Percentiles rank a stretch among this genome's conserved stretches.
phyloP scores from a whole-genome alignment of 345 rosid species.

The Camelina neglecta region DNA sequence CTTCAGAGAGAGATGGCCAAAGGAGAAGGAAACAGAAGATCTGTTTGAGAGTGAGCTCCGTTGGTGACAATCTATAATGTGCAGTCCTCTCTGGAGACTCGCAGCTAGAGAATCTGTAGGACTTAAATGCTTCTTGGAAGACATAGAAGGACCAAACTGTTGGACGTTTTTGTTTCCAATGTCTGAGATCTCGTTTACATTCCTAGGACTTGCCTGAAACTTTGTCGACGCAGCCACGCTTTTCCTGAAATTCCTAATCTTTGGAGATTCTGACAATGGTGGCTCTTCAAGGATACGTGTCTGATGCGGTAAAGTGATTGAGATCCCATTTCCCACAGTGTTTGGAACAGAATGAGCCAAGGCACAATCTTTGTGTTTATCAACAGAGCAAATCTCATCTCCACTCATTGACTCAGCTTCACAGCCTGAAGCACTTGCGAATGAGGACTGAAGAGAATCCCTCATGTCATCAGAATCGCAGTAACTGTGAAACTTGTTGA shows the following conservation, averaged over 20 bases:
- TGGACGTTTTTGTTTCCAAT: conserved; percentile 41
- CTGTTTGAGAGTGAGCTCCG: conserved; percentile 58
- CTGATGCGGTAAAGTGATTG: conserved; percentile 52
- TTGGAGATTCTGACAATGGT: conserved; percentile 81
- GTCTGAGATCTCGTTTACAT: conserved; percentile 46
- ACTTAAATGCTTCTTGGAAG: conserved; percentile 63
- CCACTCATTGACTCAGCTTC: conserved; percentile 69
- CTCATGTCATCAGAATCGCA: conserved; percentile 43
- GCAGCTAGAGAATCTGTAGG: conserved; percentile 84
- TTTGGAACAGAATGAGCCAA: conserved; percentile 38
- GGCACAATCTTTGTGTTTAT: conserved; percentile 46
- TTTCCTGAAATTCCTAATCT: conserved; percentile 67
- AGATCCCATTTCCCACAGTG: conserved; percentile 26
- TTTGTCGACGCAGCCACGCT: conserved; percentile 57
- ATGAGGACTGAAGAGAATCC: conserved; percentile 56
- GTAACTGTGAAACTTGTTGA: conserved; percentile 60
- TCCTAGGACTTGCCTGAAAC: conserved; percentile 58
- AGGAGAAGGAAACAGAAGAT: conserved; percentile 82
- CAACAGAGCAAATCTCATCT: conserved; percentile 59
- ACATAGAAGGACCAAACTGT: conserved; percentile 59
- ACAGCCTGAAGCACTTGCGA: conserved; percentile 66
- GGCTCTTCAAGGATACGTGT: conserved; percentile 68
- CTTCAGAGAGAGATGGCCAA: conserved; percentile 76
- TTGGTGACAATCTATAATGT: conserved; percentile 78
- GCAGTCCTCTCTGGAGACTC: conserved; percentile 89